These are phyloP conservation scores for Boletus pseudopeckii DNA, from an alignment of 768 basidiomycete genomes.

Conservation along the genomic window DNA sequence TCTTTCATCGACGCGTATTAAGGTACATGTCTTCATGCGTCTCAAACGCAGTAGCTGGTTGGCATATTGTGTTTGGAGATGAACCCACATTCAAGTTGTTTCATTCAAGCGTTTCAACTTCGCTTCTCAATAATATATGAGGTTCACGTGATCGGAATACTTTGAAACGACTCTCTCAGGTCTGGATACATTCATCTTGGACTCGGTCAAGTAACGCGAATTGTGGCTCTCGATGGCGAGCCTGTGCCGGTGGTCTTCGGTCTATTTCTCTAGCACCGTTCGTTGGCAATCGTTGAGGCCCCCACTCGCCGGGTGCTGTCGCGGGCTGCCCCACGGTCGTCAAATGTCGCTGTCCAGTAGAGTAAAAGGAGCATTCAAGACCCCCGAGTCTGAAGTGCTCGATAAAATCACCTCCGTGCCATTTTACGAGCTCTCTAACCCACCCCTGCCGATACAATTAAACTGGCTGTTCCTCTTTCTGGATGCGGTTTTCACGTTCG, in stretches of 20 bases:
- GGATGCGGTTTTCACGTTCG: slow-evolving; percentile 31
- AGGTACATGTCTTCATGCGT: neutral
- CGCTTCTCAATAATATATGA: too few species aligned
- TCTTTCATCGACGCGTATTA: neutral
- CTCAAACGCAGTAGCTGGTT: neutral
- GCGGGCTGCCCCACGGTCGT: neutral
- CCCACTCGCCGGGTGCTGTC: neutral
- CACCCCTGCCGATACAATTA: slow-evolving; percentile 20
- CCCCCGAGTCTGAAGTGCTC: slow-evolving; percentile 16
- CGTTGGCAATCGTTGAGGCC: neutral
- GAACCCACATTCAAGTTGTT: too few species aligned
- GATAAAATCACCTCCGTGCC: slow-evolving; percentile 19
- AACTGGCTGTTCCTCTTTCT: slow-evolving; percentile 29
- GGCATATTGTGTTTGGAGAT: neutral
- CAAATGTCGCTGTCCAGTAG: slow-evolving; percentile 12
- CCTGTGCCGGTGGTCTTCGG: slow-evolving; percentile 11
- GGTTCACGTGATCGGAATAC: slow-evolving; percentile 2
- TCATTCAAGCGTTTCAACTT: too few species aligned
- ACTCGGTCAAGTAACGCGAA: neutral
- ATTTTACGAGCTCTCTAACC: slow-evolving; percentile 24
- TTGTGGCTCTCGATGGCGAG: slow-evolving; percentile 11
- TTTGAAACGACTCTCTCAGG: neutral
- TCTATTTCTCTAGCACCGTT: neutral
- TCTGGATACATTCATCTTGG: neutral
- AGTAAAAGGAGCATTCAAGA: slow-evolving; percentile 4